Base-by-base conservation (phyloP, 306 rosid genomes). In the Aeschynomene evenia region DNA sequence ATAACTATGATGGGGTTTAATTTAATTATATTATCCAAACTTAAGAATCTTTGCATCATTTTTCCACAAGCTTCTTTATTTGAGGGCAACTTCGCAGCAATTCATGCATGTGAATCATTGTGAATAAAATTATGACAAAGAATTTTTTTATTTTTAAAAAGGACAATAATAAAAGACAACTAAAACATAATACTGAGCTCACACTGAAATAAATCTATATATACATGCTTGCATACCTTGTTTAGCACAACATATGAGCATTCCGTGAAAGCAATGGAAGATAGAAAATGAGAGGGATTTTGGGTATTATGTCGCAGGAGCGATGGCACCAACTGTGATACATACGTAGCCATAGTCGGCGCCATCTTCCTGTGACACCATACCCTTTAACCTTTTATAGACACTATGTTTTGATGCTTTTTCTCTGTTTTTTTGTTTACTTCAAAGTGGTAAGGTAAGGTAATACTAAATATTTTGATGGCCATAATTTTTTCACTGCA, bases 291-390 rank as follows among this genome's bases (percentile, higher is more conserved):
- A 0, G 1, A 23, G 71, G 58, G 74, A 19, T 36, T 66, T 21
- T 26, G 68, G 53, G 28, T 24, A 9, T 72, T 8, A 1, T 71
- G 82, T 78, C 82, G 78, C 70, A 78, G 78, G 78, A 78, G 79
- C 1, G 79, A 63, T 79, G 65, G 55, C 53, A 57, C 68, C 57
- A 19, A n/a, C 29, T 34, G 14, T 28, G 13, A 7, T 29, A 12
- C 1, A 20, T 33, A 11, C 23, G 3, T 40, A 14, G 18, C 9
- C 36, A 19, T 18, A 39, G 72, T 28, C 1, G n/a, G 66, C 10
- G 72, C 51, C 59, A 59, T 72, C 71, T 60, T 63, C 74, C 16
- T 58, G 40, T 55, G 74, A 72, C 78, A n/a, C 0, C 60, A 65
- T 28, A n/a, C 60, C 78, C 71, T 72, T 22, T 48, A 16, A 40